These are phyloP conservation scores for Massarina eburnea DNA, from an alignment of 2,329 filamentous ascomycete genomes.

Conservation along the genomic window DNA sequence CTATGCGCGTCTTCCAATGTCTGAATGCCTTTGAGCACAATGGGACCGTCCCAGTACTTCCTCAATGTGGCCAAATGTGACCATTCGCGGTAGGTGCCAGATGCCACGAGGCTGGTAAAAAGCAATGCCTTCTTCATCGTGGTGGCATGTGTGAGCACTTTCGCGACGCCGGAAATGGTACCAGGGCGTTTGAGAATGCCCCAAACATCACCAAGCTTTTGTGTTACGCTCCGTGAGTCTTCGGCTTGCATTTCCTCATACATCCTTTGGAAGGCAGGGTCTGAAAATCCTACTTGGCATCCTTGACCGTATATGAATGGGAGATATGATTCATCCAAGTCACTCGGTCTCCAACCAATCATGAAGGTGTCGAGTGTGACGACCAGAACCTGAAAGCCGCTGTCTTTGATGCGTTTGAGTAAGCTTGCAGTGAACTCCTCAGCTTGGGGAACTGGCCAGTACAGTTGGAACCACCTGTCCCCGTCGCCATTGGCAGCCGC, in stretches of 20 bases:
- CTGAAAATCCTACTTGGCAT: conserved; percentile 38
- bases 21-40: conserved; percentile 45
- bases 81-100: conserved; percentile 40
- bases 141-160: conserved; percentile 35
- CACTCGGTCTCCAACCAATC: conserved; percentile 68
- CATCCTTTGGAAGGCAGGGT: conserved; percentile 40
- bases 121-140: conserved; percentile 41
- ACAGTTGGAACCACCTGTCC: conserved; percentile 72
- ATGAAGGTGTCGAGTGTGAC: conserved; percentile 62
- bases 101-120: conserved; percentile 39
- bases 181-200: conserved; percentile 40
- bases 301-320: conserved; percentile 57
- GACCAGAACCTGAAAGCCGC: conserved; percentile 66
- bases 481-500: conserved; percentile 60
- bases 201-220: conserved; percentile 43
- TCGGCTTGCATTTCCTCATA: conserved; percentile 34
- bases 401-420: conserved; percentile 61
- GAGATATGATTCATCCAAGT: conserved; percentile 64
- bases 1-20: conserved; percentile 40
- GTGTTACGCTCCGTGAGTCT: conserved; percentile 30
- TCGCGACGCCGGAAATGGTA: conserved; percentile 32
- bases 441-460: conserved; percentile 68
- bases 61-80: conserved; percentile 34
- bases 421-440: conserved; percentile 67
- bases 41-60: conserved; percentile 41